Evolutionary conservation across 352 stramenopile species (phyloP).

Genomic region (Pythium volutum): DNA sequence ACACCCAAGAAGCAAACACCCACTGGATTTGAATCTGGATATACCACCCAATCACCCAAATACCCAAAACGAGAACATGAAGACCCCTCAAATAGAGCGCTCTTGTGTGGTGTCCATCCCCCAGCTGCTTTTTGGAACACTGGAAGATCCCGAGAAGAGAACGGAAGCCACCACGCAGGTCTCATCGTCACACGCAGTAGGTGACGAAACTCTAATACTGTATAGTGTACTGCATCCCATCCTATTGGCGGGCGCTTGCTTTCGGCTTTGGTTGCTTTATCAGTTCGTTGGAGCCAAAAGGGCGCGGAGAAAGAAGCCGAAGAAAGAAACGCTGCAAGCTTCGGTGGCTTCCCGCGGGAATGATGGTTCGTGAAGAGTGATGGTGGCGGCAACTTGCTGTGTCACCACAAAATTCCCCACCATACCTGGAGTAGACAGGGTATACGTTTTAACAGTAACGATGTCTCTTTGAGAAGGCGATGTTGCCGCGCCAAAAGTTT

Average conservation of each 20-base stretch:
- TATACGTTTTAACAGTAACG: conserved; percentile 14
- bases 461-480: neutral
- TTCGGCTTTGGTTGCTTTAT: no score
- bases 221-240: no score
- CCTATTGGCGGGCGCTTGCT: no score
- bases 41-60: conserved; percentile 14
- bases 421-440: conserved; percentile 2
- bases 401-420: conserved; percentile 18
- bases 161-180: neutral
- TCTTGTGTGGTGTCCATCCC: no score
- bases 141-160: neutral
- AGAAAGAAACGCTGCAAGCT: neutral
- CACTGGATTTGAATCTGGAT: conserved; percentile 5
- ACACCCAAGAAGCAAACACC: conserved; percentile 18
- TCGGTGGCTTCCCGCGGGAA: conserved; percentile 19
- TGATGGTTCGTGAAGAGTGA: conserved; percentile 45
- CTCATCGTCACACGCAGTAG: no score
- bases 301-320: neutral
- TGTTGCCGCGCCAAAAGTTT: conserved; percentile 17
- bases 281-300: neutral
- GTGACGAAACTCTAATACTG: no score
- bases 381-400: conserved; percentile 62
- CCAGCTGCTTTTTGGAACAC: no score
- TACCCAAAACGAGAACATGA: neutral
- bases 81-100: conserved; percentile 4